A percentile compares a stretch with the other conserved stretches of the same genome.
Conservation (phyloP, 2,329 filamentous ascomycete genomes). For the Colletotrichum chlorophyti region DNA sequence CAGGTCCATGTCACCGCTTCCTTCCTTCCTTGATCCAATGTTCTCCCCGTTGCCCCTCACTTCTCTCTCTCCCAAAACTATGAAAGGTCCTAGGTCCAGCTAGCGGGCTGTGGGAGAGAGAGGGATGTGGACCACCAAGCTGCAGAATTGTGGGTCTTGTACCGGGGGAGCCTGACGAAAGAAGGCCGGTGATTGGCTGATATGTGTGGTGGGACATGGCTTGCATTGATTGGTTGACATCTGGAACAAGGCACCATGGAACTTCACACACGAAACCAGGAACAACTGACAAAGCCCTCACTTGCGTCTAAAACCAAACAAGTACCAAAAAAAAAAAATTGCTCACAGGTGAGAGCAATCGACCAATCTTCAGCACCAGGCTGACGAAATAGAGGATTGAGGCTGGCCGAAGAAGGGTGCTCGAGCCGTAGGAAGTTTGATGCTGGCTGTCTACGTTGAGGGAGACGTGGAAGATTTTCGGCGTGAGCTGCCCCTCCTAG, state of each 20-base stretch:
- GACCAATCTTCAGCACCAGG: no score
- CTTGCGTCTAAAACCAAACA: background rate
- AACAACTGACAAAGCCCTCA: constrained; percentile 12
- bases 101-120: constrained; percentile 5
- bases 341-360: no score
- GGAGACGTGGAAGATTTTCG: no score
- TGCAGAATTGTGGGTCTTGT: background rate
- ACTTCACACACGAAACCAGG: constrained; percentile 29
- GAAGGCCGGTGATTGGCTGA: background rate
- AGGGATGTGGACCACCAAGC: background rate
- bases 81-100: constrained; percentile 6
- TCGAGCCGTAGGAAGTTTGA: no score
- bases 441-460: no score
- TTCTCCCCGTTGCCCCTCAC: constrained; percentile 21
- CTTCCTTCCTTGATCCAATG: no score
- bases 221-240: constrained; percentile 26
- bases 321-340: no score
- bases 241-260: constrained; percentile 29
- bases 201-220: background rate
- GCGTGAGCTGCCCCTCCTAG: constrained; percentile 17
- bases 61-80: background rate
- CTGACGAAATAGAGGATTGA: no score
- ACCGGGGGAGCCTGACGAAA: background rate
- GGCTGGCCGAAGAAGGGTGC: no score
- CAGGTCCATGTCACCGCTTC: constrained; percentile 22